Conservation (phyloP, 352 stramenopile species). For the Phytophthora boehmeriae region DNA sequence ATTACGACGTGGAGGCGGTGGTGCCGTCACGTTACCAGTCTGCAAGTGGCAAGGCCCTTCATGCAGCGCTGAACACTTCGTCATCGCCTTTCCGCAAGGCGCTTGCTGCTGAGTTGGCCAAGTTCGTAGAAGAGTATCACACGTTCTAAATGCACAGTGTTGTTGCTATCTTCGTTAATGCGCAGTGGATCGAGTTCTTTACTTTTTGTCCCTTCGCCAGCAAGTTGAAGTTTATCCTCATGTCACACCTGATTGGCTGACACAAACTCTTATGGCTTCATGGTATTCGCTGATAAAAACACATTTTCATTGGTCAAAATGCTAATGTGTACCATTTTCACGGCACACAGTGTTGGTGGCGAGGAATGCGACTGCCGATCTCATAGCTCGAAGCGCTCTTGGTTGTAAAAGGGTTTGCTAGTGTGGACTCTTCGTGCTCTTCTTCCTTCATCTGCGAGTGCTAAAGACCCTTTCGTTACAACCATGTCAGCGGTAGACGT, state of each 20-base stretch:
- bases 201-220: background rate
- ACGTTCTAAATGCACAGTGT: conserved; percentile 50
- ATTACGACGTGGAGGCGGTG: conserved; percentile 75
- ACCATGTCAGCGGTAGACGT: conserved; percentile 38
- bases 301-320: too few relatives aligned
- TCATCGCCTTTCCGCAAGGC: conserved; percentile 66
- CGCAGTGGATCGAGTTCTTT: background rate
- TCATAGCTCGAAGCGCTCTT: background rate
- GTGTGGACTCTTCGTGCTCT: background rate
- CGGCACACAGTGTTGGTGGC: background rate
- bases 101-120: conserved; percentile 51
- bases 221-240: too few relatives aligned
- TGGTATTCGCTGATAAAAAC: background rate
- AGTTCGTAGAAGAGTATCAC: conserved; percentile 81
- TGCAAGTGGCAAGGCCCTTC: conserved; percentile 67
- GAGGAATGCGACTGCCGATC: background rate
- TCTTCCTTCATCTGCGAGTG: background rate
- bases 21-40: conserved; percentile 78
- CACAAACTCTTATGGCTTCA: background rate
- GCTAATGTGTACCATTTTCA: background rate
- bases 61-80: conserved; percentile 56
- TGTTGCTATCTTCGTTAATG: background rate
- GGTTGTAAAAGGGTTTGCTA: too few relatives aligned
- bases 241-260: too few relatives aligned
- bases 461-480: background rate